Evolutionary conservation across 352 stramenopile species (phyloP), one percentile per base, ranked within the genome.

Genomic region (Blastocystis sp.): DNA sequence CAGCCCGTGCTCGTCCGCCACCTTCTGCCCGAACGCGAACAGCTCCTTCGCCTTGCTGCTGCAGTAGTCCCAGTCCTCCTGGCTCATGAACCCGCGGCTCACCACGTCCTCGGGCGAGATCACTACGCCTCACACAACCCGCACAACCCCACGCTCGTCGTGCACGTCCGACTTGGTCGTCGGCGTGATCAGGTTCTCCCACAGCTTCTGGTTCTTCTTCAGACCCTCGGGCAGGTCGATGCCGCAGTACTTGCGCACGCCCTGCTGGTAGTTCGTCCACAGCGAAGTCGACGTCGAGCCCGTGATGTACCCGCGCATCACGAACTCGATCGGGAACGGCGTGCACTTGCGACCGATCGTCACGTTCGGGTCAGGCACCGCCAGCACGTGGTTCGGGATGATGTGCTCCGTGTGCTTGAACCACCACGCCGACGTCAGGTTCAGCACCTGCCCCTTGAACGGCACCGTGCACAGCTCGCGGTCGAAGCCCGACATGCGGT

Each of bases 401-500:
- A 99, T 97, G 90, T 98, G 91, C 86, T 93, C 91, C 23, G 95
- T 98, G 64, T 94, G 89, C 40, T 76, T 52, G 80, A 97, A 90
- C 90, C 98, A 99, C 96, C 96, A 99, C 64, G 93, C 91, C 71
- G 90, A 92, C 2, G 94, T 98, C 78, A 97, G 91, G 90, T 97
- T 99, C 34, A 99, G 91, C 64, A 99, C 96, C 69, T 94, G 94
- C 70, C 96, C 95, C 88, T 99, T 99, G 93, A 94, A 98, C 11
- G 96, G 96, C 48, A 99, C 94, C 9, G 92, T 92, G 17, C 95
- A 94, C 48, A 99, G 92, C 62, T 94, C 92, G 34, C 96, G 94
- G 92, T 99, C 96, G 91, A 99, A 99, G 7, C 96, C 96, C 67
- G 94, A 98, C 91, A 98, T 95, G 43, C 96, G 93, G 92, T 98